Conservation (phyloP, 371 early-diverging fungal species). For the Massospora cicadina region DNA sequence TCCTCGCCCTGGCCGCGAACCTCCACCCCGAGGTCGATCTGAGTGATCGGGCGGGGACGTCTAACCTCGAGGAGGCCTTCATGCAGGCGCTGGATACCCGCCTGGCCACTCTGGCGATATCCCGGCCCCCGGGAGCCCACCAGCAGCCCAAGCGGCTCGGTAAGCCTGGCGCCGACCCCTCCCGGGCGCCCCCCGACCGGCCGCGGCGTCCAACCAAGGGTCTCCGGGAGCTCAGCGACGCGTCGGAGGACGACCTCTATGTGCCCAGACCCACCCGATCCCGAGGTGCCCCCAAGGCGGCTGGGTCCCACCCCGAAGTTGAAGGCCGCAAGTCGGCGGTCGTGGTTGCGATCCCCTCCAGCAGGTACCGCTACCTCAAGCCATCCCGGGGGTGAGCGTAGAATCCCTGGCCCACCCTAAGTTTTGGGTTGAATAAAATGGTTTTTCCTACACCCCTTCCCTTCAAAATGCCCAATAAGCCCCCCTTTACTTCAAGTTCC, state of each 20-base stretch:
- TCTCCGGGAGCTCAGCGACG: neutral
- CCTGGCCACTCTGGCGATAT: neutral
- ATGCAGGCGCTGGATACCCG: neutral
- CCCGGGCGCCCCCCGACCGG: neutral
- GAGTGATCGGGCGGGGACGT: neutral
- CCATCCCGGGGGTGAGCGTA: too few relatives aligned
- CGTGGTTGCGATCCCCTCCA: neutral
- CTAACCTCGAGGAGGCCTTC: neutral
- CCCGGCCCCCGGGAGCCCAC: neutral
- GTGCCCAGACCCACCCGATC: neutral
- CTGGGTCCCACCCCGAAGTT: neutral
- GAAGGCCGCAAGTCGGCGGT: neutral
- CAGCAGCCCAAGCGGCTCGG: neutral
- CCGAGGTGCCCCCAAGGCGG: neutral
- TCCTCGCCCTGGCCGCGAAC: slow-evolving; percentile 15
- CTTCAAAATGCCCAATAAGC: too few relatives aligned
- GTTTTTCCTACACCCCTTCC: too few relatives aligned
- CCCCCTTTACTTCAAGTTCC: too few relatives aligned
- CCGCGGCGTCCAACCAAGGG: neutral
- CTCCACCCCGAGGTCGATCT: neutral
- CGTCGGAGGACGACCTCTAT: neutral
- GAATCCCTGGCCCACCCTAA: too few relatives aligned
- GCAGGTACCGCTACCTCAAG: neutral
- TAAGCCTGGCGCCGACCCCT: neutral
- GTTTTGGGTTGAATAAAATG: too few relatives aligned